Conservation (phyloP, 345 rosid species). For the Lumnitzera racemosa region DNA sequence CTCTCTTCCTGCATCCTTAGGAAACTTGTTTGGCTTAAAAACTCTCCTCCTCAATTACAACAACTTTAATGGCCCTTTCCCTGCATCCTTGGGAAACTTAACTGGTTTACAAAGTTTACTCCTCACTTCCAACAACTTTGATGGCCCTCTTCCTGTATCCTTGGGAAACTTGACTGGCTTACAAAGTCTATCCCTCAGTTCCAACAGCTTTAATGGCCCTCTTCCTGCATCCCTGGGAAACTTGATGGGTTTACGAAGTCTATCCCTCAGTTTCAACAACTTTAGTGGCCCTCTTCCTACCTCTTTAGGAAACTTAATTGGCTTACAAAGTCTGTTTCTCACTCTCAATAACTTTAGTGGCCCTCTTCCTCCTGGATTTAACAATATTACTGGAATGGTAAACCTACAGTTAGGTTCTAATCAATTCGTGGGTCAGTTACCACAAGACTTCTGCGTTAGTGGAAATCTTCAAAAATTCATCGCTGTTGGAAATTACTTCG, state of each 20-base stretch:
- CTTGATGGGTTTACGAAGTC: too few species aligned
- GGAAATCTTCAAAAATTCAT: background rate
- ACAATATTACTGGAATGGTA: background rate
- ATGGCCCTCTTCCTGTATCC: too few species aligned
- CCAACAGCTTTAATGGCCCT: background rate
- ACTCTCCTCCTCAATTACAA: too few species aligned
- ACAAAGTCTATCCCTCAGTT: too few species aligned
- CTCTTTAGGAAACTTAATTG: background rate
- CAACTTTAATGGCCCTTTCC: too few species aligned
- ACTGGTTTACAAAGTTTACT: too few species aligned
- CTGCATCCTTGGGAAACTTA: too few species aligned
- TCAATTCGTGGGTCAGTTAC: slow-evolving; percentile 15
- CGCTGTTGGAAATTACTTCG: slow-evolving; percentile 6
- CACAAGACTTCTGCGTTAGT: slow-evolving; percentile 12
- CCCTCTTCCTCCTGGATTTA: slow-evolving; percentile 13
- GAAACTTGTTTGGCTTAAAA: too few species aligned
- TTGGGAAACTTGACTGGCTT: too few species aligned
- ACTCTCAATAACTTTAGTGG: slow-evolving; percentile 16
- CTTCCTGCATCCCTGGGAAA: background rate
- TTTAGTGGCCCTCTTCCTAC: background rate
- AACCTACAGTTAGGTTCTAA: slow-evolving; percentile 5
- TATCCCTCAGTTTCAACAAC: too few species aligned
- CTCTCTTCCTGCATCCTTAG: too few species aligned
- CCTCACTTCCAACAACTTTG: too few species aligned
- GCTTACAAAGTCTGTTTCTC: background rate